These are phyloP conservation scores for Tuber borchii DNA, from an alignment of 495 filamentous ascomycete species.

Conservation along the genomic window DNA sequence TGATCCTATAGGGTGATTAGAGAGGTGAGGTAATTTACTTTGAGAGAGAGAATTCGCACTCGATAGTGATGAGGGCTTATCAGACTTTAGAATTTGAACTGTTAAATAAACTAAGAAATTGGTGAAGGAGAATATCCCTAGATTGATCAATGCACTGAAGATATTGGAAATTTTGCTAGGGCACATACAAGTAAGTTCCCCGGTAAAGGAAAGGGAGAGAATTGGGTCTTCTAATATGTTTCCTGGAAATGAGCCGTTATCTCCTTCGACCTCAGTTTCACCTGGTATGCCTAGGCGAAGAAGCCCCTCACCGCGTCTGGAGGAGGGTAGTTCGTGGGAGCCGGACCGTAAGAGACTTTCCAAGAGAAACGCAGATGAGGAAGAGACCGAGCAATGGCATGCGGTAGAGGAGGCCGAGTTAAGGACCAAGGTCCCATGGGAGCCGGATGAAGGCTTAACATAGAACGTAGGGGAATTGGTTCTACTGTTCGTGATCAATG, in stretches of 20 bases:
- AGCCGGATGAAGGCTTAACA: slow-evolving; percentile 32
- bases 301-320: slow-evolving; percentile 20
- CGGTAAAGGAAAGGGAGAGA: no score
- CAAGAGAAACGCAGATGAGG: slow-evolving; percentile 28
- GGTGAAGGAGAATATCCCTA: no score
- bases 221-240: no score
- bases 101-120: no score
- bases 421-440: slow-evolving; percentile 35
- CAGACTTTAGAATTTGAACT: no score
- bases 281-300: slow-evolving; percentile 24
- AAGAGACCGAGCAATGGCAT: slow-evolving; percentile 36
- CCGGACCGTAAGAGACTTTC: slow-evolving; percentile 23
- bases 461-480: not conserved
- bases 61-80: no score
- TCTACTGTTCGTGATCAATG: not conserved
- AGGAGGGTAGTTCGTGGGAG: slow-evolving; percentile 25
- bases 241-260: slow-evolving; percentile 9
- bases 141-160: no score
- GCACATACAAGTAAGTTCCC: no score
- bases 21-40: no score
- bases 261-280: slow-evolving; percentile 12
- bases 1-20: no score
- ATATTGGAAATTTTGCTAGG: no score
- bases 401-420: slow-evolving; percentile 39
- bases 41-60: no score